These are phyloP conservation scores for Sporobolomyces roseus DNA, from an alignment of 768 basidiomycete species.

Conservation along the genomic window DNA sequence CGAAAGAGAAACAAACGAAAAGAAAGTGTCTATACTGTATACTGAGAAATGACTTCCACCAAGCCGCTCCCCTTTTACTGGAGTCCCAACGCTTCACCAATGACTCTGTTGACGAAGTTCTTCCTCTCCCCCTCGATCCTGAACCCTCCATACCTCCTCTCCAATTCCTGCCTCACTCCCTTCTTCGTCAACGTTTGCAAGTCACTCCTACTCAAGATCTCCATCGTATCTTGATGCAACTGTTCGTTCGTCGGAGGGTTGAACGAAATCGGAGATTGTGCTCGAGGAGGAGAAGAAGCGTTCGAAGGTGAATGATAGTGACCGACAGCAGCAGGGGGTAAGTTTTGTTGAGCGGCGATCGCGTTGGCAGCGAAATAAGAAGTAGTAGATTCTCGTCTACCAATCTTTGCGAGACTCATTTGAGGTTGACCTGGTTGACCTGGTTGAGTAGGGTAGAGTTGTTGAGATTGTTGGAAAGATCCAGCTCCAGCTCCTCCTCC, in stretches of 20 bases:
- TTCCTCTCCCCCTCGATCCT: constrained; percentile 66
- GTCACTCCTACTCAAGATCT: constrained; percentile 71
- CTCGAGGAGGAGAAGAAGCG: constrained; percentile 12
- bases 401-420: constrained; percentile 5
- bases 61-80: constrained; percentile 50
- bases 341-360: constrained; percentile 16
- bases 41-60: neutral
- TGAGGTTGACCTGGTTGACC: no score
- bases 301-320: constrained; percentile 13
- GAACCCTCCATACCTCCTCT: constrained; percentile 68
- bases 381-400: constrained; percentile 24
- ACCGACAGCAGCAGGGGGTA: neutral
- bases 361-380: constrained; percentile 34
- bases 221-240: constrained; percentile 49
- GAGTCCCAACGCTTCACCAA: constrained; percentile 53
- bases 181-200: constrained; percentile 89
- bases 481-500: constrained; percentile 11
- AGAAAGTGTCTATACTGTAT: neutral
- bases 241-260: no score
- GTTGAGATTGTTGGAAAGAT: constrained; percentile 7
- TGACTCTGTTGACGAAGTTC: constrained; percentile 68
- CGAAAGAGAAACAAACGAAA: no score
- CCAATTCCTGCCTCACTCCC: constrained; percentile 75
- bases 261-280: no score
- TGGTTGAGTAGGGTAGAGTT: constrained; percentile 8